Evolutionary conservation across 164 flowering plant genomes (phyloP), one percentile per base, ranked within the genome.

Genomic region (Annona cherimola): DNA sequence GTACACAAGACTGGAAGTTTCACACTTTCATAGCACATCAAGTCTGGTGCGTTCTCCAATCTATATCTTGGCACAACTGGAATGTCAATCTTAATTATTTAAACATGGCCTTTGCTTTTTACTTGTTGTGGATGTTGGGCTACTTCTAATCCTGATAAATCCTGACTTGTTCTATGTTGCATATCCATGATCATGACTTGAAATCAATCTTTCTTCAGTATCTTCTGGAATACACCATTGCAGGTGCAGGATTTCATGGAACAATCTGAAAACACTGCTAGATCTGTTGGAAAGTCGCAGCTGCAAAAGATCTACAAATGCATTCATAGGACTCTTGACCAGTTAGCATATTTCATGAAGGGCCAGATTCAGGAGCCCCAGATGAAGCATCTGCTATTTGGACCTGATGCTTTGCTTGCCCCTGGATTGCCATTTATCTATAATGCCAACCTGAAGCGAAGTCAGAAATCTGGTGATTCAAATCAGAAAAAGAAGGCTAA

Each of bases 241-340:
- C 78, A 85, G 92, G 82, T 88, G 55, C 88, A 88, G 74, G 90
- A 89, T 80, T 86, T 89, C 75, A 78, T 75, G 1, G 86, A 83
- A 59, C 79, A 76, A 61, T 80, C 88, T 45, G 76, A 84, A 69
- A 89, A 89, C 79, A 80, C 84, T 59, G 85, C 90, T 4, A 82
- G 93, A 79, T 81, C 87, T 11, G 89, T 87, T 12, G 83, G 83
- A 50, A 54, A 12, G 63, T 61, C 40, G 42, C 74, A 79, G 74
- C 67, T 75, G 45, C 69, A 73, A 64, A 75, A 68, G 70, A 87
- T 89, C 42, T 81, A 86, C 72, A 66, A 74, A 64, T 83, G 84
- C 75, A 81, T 89, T 71, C 69, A 77, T 19, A 42, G 60, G 14
- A 79, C 90, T 50, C 72, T 85, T 63, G 35, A 20, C 19, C 63